Conservation (phyloP, 1,284 basidiomycete genomes). For the Thelephora terrestris region DNA sequence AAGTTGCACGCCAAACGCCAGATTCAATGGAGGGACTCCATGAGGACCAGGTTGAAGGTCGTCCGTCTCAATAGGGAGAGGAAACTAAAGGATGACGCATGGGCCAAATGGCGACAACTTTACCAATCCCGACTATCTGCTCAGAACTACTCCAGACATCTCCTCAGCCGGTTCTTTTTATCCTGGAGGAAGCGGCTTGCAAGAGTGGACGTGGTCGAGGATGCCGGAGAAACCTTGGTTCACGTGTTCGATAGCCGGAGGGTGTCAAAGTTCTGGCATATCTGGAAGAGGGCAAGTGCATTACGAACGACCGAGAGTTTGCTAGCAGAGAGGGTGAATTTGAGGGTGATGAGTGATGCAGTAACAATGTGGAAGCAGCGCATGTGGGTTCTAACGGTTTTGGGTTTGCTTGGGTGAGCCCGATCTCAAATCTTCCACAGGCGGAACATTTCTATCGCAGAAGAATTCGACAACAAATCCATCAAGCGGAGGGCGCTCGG, state of each 20-base stretch:
- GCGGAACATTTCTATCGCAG: slow-evolving; percentile 32
- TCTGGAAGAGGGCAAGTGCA: slow-evolving; percentile 40
- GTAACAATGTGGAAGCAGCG: slow-evolving; percentile 46
- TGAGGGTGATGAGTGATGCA: slow-evolving; percentile 35
- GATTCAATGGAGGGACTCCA: slow-evolving; percentile 48
- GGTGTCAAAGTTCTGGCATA: slow-evolving; percentile 36
- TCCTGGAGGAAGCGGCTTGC: slow-evolving; percentile 41
- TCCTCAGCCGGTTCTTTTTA: slow-evolving; percentile 33
- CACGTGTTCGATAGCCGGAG: slow-evolving; percentile 25
- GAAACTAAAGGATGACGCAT: slow-evolving; percentile 40
- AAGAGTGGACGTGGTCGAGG: slow-evolving; percentile 32
- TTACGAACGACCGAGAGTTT: slow-evolving; percentile 34
- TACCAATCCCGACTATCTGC: slow-evolving; percentile 39
- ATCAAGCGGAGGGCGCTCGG: slow-evolving; percentile 36
- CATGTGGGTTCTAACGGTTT: slow-evolving; percentile 31
- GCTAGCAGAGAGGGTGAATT: slow-evolving; percentile 31
- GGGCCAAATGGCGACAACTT: slow-evolving; percentile 52
- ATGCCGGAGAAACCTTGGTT: slow-evolving; percentile 36
- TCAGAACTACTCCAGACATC: slow-evolving; percentile 33
- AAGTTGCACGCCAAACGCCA: slow-evolving; percentile 42
- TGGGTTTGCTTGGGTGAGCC: not conserved
- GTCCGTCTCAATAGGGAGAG: slow-evolving; percentile 43
- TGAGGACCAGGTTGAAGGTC: slow-evolving; percentile 56
- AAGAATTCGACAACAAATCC: slow-evolving; percentile 30
- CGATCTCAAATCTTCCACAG: slow-evolving; percentile 23